Base-by-base conservation (phyloP, 257 asterid genomes). In the Solanum chilense region DNA sequence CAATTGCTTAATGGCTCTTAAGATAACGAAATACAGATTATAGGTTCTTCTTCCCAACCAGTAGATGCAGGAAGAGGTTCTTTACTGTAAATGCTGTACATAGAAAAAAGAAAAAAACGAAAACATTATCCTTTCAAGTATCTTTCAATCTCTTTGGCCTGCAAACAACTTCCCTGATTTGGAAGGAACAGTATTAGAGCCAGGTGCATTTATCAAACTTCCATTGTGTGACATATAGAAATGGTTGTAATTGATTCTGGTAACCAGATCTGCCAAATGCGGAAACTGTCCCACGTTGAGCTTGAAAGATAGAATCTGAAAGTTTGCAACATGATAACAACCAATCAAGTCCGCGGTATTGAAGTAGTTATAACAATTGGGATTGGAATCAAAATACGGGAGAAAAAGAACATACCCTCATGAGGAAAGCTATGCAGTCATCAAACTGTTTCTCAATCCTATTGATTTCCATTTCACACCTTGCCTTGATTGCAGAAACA, bases 221-320 rank as follows among this genome's bases (percentile, higher is more conserved):
- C 99, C 99, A 21, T 90, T 94, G 42, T 95, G 97, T 3, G 99
- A 94, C 99, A 96, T 93, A 89, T 97, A 97, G 94, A 92, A 97
- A 82, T 90, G 91, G 93, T 96, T 97, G 91, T 94, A 96, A 91
- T 97, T 97, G 45, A 95, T 94, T 86, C 98, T 94, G 42, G 99
- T 94, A n/a, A 95, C 99, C 69, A 97, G 92, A 90, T 95, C 99
- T 16, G 97, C 99, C 85, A 96, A 90, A 86, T 97, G 99, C 60
- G 99, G 99, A 77, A 97, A 97, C 91, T 97, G 99, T 58, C 99
- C 98, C 42, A 95, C 99, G 25, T 97, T 96, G 87, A 97, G 98
- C 96, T 97, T 97, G 91, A 97, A 95, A 0, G 99, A 97, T 9
- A 95, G 91, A 90, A 97, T 94, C 99, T 96, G 96, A 91, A 90